A percentile compares a stretch with the other conserved stretches of the same genome.
Evolutionary conservation across 2,329 filamentous ascomycete genomes (phyloP).

Genomic region (Epichloe aotearoae): DNA sequence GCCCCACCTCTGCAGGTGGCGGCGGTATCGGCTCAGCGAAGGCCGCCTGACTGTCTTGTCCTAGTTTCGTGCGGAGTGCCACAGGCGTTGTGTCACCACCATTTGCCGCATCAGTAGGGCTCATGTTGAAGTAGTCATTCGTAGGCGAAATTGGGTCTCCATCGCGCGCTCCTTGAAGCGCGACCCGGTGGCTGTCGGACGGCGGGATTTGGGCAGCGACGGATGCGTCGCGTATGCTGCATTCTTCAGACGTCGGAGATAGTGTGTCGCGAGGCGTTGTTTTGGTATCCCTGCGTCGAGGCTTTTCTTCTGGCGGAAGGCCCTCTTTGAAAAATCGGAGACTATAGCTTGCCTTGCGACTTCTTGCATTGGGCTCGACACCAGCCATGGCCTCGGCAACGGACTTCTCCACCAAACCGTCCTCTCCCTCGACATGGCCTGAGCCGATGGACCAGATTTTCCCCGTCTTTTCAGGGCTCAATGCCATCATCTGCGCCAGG

Average conservation of each 20-base stretch:
- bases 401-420: slow-evolving; percentile 51
- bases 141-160: slow-evolving; percentile 1
- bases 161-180: not conserved
- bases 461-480: slow-evolving; percentile 44
- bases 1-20: slow-evolving; percentile 12
- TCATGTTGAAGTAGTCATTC: slow-evolving; percentile 10
- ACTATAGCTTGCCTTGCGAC: slow-evolving; percentile 54
- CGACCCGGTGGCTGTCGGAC: not conserved
- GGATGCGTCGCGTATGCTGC: not conserved
- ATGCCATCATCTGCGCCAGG: slow-evolving; percentile 29
- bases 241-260: slow-evolving; percentile 23
- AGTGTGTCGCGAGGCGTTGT: slow-evolving; percentile 27
- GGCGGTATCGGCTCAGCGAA: slow-evolving; percentile 9
- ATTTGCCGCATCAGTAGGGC: slow-evolving; percentile 1
- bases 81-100: slow-evolving; percentile 6
- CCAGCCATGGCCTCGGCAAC: slow-evolving; percentile 48
- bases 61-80: slow-evolving; percentile 7
- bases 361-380: slow-evolving; percentile 49
- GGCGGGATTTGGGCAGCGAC: not conserved
- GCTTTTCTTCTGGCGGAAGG: slow-evolving; percentile 43
- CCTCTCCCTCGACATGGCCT: slow-evolving; percentile 30
- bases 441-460: slow-evolving; percentile 53
- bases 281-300: slow-evolving; percentile 36
- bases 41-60: slow-evolving; percentile 12
- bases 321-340: slow-evolving; percentile 55